These are phyloP conservation scores for Aspergillus tamarii DNA, from an alignment of 2,329 filamentous ascomycete genomes.

Conservation along the genomic window DNA sequence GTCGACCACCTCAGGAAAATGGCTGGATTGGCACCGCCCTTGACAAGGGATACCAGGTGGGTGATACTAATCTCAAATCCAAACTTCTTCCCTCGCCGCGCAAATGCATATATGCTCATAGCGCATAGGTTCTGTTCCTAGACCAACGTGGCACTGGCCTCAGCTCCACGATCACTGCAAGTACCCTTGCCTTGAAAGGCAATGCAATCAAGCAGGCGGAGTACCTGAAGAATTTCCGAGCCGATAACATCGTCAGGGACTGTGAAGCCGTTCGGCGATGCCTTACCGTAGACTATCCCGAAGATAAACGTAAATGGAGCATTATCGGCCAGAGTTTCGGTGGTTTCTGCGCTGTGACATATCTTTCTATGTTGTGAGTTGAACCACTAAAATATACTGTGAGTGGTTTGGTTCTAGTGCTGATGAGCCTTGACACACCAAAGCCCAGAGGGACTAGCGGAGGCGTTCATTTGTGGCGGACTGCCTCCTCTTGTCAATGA, in stretches of 20 bases:
- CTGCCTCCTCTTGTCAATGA: slow-evolving; percentile 74
- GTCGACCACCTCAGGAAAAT: slow-evolving; percentile 72
- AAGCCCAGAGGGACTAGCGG: slow-evolving; percentile 73
- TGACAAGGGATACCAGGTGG: slow-evolving; percentile 77
- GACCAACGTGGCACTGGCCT: slow-evolving; percentile 90
- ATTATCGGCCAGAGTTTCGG: slow-evolving; percentile 91
- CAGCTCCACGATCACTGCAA: slow-evolving; percentile 76
- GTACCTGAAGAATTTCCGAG: slow-evolving; percentile 82
- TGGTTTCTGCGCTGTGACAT: slow-evolving; percentile 82
- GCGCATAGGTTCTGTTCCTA: slow-evolving; percentile 66
- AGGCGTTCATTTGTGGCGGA: slow-evolving; percentile 84
- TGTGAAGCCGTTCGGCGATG: slow-evolving; percentile 81
- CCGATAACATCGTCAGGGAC: slow-evolving; percentile 87
- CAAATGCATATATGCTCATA: neutral
- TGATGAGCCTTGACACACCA: neutral
- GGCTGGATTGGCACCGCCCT: slow-evolving; percentile 72
- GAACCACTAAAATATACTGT: too few relatives aligned
- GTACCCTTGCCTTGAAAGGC: slow-evolving; percentile 68
- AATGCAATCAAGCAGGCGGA: slow-evolving; percentile 70
- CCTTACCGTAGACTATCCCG: slow-evolving; percentile 70
- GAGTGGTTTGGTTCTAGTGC: neutral
- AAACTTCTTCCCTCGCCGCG: neutral
- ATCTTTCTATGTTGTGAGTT: slow-evolving; percentile 71
- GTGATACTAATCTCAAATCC: slow-evolving; percentile 5
- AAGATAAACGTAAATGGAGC: slow-evolving; percentile 76